Evolutionary conservation across 805 yeast species (phyloP).

Genomic region (Yarrowia sp.): DNA sequence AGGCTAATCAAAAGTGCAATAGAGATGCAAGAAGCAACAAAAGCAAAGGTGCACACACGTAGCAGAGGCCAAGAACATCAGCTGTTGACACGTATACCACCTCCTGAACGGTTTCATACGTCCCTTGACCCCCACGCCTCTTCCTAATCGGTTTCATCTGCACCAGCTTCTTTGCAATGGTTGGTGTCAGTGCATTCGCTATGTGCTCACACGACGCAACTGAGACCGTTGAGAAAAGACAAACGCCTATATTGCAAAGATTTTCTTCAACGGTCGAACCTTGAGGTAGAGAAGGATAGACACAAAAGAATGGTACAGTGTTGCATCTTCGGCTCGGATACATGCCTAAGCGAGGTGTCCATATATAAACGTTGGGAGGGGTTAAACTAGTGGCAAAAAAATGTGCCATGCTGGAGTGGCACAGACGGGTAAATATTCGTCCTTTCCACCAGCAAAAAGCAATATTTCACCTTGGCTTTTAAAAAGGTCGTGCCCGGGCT

Average conservation of each 20-base stretch:
- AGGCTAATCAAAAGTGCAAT: no score
- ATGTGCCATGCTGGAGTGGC: no score
- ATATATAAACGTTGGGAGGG: neutral
- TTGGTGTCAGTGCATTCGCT: neutral
- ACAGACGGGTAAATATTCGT: no score
- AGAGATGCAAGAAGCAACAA: no score
- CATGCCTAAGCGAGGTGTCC: neutral
- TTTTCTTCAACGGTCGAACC: conserved; percentile 8
- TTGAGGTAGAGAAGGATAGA: neutral
- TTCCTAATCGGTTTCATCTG: neutral
- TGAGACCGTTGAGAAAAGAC: neutral
- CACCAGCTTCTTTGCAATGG: neutral
- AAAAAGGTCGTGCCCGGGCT: conserved; percentile 50
- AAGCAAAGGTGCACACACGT: neutral
- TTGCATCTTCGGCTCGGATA: neutral
- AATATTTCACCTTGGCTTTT: no score
- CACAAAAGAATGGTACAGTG: conserved; percentile 37
- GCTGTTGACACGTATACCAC: no score
- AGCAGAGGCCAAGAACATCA: neutral
- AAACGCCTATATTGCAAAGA: neutral
- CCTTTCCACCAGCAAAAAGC: no score
- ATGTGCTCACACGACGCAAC: neutral
- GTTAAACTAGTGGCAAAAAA: no score
- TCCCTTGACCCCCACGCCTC: neutral
- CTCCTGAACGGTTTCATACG: no score